Conservation (phyloP, 768 basidiomycete genomes). For the Nidula microcarpa region DNA sequence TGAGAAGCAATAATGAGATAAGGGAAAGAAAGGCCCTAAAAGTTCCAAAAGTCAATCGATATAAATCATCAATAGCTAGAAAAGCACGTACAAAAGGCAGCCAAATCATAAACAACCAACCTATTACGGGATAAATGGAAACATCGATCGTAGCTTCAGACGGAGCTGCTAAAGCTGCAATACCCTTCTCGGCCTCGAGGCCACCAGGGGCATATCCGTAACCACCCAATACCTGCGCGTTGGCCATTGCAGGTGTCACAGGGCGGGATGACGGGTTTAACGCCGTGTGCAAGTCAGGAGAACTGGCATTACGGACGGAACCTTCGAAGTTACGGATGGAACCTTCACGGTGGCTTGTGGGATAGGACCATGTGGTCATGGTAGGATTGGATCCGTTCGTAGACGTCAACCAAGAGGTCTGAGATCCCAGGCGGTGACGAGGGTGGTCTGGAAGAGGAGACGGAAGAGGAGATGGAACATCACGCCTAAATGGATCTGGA, state of each 20-base stretch:
- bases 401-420: slow-evolving; percentile 74
- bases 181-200: slow-evolving; percentile 50
- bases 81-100: slow-evolving; percentile 56
- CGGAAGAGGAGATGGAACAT: slow-evolving; percentile 37
- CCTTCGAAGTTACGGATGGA: no score
- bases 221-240: slow-evolving; percentile 63
- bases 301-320: slow-evolving; percentile 28
- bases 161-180: slow-evolving; percentile 40
- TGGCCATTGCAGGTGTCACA: slow-evolving; percentile 49
- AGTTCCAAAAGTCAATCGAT: not conserved
- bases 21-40: slow-evolving; percentile 59
- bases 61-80: not conserved
- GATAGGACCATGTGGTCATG: slow-evolving; percentile 68
- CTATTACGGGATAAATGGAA: slow-evolving; percentile 48
- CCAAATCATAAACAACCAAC: slow-evolving; percentile 70
- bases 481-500: slow-evolving; percentile 65
- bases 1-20: slow-evolving; percentile 49
- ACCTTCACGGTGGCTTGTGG: slow-evolving; percentile 41
- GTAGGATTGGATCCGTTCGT: slow-evolving; percentile 54
- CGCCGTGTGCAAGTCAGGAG: slow-evolving; percentile 39
- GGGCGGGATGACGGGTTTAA: slow-evolving; percentile 41
- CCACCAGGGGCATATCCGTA: slow-evolving; percentile 55
- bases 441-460: slow-evolving; percentile 30
- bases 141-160: slow-evolving; percentile 49
- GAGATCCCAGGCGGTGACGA: slow-evolving; percentile 55